A percentile compares a stretch with the other conserved stretches of the same genome.
These are phyloP conservation scores for Aspergillus pseudonomiae DNA, from an alignment of 2,329 filamentous ascomycete genomes.

Conservation along the genomic window DNA sequence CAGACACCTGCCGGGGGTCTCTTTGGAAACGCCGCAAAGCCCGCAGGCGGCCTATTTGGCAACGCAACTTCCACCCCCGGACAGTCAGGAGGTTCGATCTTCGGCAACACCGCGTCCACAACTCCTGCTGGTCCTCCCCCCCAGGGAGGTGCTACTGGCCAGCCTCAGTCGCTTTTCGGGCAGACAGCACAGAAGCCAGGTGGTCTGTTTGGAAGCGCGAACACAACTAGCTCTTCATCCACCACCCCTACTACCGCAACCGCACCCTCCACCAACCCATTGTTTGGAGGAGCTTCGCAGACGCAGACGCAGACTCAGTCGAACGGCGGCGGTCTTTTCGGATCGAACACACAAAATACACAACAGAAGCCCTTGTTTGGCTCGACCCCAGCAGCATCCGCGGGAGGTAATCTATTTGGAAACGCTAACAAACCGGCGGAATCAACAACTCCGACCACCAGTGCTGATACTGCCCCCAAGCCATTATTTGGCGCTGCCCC, in stretches of 20 bases:
- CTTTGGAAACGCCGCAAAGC: constrained; percentile 36
- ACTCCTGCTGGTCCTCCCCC: constrained; percentile 56
- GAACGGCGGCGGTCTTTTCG: constrained; percentile 34
- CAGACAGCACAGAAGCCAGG: constrained; percentile 31
- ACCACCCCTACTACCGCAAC: constrained; percentile 27
- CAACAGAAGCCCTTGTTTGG: constrained; percentile 35
- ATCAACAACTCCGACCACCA: constrained; percentile 28
- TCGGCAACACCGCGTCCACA: constrained; percentile 48
- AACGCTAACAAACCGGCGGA: constrained; percentile 34
- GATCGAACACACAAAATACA: constrained; percentile 26
- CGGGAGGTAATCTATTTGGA: constrained; percentile 16
- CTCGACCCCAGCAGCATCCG: constrained; percentile 21
- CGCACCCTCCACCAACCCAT: constrained; percentile 27
- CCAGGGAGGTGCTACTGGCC: constrained; percentile 29
- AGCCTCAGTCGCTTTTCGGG: constrained; percentile 33
- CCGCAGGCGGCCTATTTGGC: constrained; percentile 36
- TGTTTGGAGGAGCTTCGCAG: constrained; percentile 19
- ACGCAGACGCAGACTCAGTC: constrained; percentile 24
- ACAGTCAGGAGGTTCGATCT: constrained; percentile 37
- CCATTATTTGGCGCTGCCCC: constrained; percentile 31
- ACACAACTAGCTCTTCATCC: constrained; percentile 29
- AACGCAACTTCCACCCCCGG: constrained; percentile 43
- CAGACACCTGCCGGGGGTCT: constrained; percentile 34
- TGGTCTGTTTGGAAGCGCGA: constrained; percentile 32
- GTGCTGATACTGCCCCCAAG: constrained; percentile 30